Evolutionary conservation across 331 rosid species (phyloP).

Genomic region (Quercus phellos): DNA sequence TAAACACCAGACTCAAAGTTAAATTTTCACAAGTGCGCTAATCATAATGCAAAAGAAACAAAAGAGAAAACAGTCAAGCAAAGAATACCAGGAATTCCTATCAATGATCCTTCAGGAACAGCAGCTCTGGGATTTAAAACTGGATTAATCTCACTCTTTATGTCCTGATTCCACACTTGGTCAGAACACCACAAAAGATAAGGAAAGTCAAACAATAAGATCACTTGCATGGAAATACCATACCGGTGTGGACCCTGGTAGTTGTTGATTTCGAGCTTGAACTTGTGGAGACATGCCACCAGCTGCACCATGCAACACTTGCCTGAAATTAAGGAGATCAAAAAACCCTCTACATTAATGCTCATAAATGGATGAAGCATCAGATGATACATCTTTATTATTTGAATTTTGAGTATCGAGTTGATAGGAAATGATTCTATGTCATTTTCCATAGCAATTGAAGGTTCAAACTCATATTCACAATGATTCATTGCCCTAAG

Average conservation of each 20-base stretch:
- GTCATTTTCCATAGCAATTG: slow-evolving; percentile 10
- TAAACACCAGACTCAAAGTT: background rate
- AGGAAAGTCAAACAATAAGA: slow-evolving; percentile 14
- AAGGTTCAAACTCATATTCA: slow-evolving; percentile 2
- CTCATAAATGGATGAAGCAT: slow-evolving; percentile 6
- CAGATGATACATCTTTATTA: slow-evolving; percentile 9
- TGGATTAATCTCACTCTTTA: slow-evolving; percentile 86
- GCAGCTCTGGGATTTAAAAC: slow-evolving; percentile 88
- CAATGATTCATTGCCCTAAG: background rate
- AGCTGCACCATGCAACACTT: slow-evolving; percentile 80
- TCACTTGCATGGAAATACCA: slow-evolving; percentile 17
- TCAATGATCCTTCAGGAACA: slow-evolving; percentile 85
- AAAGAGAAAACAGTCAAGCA: slow-evolving; percentile 8
- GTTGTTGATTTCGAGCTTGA: slow-evolving; percentile 83
- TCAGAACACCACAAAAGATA: slow-evolving; percentile 25
- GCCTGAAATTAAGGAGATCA: slow-evolving; percentile 51
- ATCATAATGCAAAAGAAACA: slow-evolving; percentile 13
- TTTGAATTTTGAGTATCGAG: background rate
- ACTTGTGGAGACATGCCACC: slow-evolving; percentile 95
- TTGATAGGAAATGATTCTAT: background rate
- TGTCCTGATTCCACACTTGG: slow-evolving; percentile 53
- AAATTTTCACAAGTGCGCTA: background rate
- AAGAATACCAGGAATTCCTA: slow-evolving; percentile 80
- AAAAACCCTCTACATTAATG: slow-evolving; percentile 21
- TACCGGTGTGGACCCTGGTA: slow-evolving; percentile 87